Evolutionary conservation across 768 basidiomycete genomes (phyloP), one percentile per base, ranked within the genome.

Genomic region (Lentinula lateritia): DNA sequence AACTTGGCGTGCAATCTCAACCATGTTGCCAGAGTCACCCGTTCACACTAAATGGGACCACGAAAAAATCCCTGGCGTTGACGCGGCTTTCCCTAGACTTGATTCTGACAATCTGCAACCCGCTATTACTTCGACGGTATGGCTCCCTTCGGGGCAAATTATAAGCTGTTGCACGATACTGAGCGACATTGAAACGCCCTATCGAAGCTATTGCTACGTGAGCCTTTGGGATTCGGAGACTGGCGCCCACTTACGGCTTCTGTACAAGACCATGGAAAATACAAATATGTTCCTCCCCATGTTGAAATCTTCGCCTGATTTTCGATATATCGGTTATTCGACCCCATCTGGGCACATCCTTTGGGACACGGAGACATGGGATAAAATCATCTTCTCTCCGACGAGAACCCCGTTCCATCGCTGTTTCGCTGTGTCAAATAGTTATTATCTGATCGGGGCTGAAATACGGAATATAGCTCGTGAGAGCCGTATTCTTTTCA

Each of bases 251-350:
- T 43, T 23, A 32, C 55, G 41, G 9, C 55, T 56, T 41, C 41
- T 56, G 5, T 32, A 23, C 20, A 41, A 41, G n/a, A 23, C 41
- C 5, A 41, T 23, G 18, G 41, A 56, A 41, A 41, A 18, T 15
- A 45, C 41, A 34, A 43, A 56, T 43, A 56, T 56, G 55, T 56
- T 56, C 32, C 55, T 56, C 28, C 55, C 55, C 20, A 12, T 56
- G 12, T 18, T 56, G 5, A 34, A 28, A 6, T 6, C 41, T 43
- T 56, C 55, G 4, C 12, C 55, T 13, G 16, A 43, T 43, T 42
- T 42, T 34, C 20, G 20, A 28, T 43, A 28, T 12, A 6, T 56
- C 18, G 55, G 55, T n/a, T 45, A 23, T 12, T 56, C 55, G 32
- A 56, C 12, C 55, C 55, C 55, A 10, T 56, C 55, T 34, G 10